These are phyloP conservation scores for Venturia effusa DNA, from an alignment of 2,329 filamentous ascomycete genomes.

Conservation along the genomic window DNA sequence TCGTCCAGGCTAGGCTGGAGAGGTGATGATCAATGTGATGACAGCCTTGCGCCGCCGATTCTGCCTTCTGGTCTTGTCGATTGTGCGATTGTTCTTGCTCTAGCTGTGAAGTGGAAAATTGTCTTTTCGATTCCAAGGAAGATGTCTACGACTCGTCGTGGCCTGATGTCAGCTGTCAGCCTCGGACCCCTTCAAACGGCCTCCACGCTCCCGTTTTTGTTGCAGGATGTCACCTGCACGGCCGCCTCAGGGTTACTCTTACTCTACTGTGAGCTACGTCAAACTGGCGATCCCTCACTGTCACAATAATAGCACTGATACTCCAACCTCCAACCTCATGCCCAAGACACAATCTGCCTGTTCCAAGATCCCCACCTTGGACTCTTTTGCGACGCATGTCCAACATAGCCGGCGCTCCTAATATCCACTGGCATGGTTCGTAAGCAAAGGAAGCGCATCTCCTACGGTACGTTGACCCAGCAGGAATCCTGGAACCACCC, in stretches of 20 bases:
- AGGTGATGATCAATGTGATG: neutral
- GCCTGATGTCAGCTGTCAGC: neutral
- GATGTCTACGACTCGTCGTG: neutral
- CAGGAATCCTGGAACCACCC: neutral
- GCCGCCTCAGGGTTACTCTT: neutral
- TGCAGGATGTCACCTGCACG: too few relatives aligned
- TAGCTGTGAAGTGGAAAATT: neutral
- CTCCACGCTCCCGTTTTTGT: neutral
- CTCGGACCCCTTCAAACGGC: neutral
- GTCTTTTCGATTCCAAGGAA: neutral
- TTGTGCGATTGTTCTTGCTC: neutral
- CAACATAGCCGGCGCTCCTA: neutral
- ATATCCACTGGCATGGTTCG: conserved; percentile 31
- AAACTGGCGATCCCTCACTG: neutral
- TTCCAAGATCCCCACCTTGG: neutral
- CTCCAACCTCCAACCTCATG: neutral
- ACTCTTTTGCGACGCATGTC: neutral
- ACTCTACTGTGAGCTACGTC: neutral
- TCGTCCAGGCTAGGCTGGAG: neutral
- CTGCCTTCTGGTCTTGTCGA: neutral
- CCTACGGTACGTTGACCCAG: conserved; percentile 33
- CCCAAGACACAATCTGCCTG: neutral
- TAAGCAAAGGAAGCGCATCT: conserved; percentile 43
- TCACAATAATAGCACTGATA: neutral
- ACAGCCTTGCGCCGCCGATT: neutral